phyloP scores from a whole-genome alignment of 306 rosid species.

The Dalbergia cochinchinensis region DNA sequence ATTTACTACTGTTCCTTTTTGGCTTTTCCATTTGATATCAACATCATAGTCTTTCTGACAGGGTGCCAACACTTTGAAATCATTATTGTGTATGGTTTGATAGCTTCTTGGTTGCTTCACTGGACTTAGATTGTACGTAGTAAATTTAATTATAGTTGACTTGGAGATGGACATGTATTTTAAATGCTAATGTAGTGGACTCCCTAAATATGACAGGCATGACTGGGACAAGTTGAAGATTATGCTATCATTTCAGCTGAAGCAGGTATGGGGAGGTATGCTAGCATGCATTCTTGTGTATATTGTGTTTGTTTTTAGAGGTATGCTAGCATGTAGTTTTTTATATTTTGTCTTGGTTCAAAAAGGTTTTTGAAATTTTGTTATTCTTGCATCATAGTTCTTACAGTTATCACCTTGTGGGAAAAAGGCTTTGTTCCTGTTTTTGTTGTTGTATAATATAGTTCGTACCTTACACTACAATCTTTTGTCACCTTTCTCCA shows the following conservation, averaged over 20 bases:
- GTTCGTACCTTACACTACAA: no score
- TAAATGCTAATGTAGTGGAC: constrained; percentile 26
- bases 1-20: constrained; percentile 7
- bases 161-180: constrained; percentile 31
- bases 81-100: constrained; percentile 2
- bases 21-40: background rate
- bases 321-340: constrained; percentile 61
- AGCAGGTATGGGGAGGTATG: constrained; percentile 99
- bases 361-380: constrained; percentile 9
- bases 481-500: background rate
- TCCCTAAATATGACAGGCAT: constrained; percentile 67
- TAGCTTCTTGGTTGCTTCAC: constrained; percentile 16
- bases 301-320: constrained; percentile 28
- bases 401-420: background rate
- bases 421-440: background rate
- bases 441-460: background rate
- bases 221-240: constrained; percentile 90
- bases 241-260: constrained; percentile 85
- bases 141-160: constrained; percentile 20
- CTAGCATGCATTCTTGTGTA: constrained; percentile 53
- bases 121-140: constrained; percentile 13
- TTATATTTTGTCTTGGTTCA: constrained; percentile 17
- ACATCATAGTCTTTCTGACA: background rate
- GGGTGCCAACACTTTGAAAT: background rate
- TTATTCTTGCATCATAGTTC: constrained; percentile 4